These are phyloP conservation scores for Botryobasidium botryosum DNA, from an alignment of 768 basidiomycete genomes.

Conservation along the genomic window DNA sequence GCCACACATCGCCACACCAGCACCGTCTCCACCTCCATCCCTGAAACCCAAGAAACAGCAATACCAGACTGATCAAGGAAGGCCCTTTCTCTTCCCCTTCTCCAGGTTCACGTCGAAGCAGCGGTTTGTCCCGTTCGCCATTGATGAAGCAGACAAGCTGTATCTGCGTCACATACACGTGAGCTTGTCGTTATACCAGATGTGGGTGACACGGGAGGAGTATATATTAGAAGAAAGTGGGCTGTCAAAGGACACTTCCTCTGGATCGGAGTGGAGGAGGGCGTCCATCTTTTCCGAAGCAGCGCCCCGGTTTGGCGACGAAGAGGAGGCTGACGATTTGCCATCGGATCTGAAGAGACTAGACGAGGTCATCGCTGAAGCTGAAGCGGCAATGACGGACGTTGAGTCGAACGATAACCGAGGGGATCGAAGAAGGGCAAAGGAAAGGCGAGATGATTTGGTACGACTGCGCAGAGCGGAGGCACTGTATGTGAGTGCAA, in stretches of 20 bases:
- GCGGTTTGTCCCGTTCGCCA: slow-evolving; percentile 76
- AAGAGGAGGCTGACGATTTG: neutral
- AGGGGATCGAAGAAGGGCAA: slow-evolving; percentile 41
- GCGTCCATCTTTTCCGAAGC: neutral
- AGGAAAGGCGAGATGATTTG: slow-evolving; percentile 58
- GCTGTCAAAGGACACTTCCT: slow-evolving; percentile 19
- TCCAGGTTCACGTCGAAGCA: slow-evolving; percentile 43
- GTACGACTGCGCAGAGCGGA: slow-evolving; percentile 82
- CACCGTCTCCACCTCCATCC: slow-evolving; percentile 62
- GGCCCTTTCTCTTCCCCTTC: slow-evolving; percentile 93
- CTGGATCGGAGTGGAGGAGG: neutral
- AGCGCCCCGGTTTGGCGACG: neutral
- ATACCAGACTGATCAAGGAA: slow-evolving; percentile 89
- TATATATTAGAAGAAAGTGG: slow-evolving; percentile 91
- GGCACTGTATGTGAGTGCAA: slow-evolving; percentile 64
- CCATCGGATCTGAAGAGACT: slow-evolving; percentile 46
- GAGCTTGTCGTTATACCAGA: slow-evolving; percentile 74
- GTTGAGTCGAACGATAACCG: slow-evolving; percentile 26
- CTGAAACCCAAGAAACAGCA: slow-evolving; percentile 96
- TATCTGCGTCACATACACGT: slow-evolving; percentile 85
- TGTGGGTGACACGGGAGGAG: slow-evolving; percentile 92
- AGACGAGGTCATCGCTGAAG: slow-evolving; percentile 59
- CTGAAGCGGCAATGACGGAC: slow-evolving; percentile 32
- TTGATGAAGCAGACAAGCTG: slow-evolving; percentile 86
- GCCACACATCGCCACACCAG: slow-evolving; percentile 42